A percentile compares a stretch with the other conserved stretches of the same genome.
phyloP scores from a whole-genome alignment of 2,329 filamentous ascomycete species.

The Pyrenophora graminea region DNA sequence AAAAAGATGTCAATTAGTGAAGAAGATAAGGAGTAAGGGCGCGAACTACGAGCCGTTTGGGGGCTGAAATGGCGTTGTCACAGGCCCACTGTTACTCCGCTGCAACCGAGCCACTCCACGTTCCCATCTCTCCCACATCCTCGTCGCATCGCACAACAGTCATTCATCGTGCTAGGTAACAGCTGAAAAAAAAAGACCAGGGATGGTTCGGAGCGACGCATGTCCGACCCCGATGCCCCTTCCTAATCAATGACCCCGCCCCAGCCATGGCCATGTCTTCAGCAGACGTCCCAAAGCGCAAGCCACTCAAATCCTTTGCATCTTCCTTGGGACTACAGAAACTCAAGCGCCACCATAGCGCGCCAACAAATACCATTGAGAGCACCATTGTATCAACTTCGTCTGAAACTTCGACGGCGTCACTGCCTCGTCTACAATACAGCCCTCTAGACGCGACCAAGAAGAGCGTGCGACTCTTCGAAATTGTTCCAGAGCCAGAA shows the following conservation, averaged over 20 bases:
- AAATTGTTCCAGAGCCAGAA: conserved; percentile 9
- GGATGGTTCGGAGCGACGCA: too few species aligned
- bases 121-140: neutral
- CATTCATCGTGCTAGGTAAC: too few species aligned
- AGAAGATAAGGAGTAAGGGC: neutral
- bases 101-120: neutral
- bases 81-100: neutral
- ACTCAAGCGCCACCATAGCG: conserved; percentile 1
- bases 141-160: neutral
- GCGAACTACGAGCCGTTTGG: neutral
- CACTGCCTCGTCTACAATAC: conserved; percentile 7
- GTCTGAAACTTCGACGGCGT: neutral
- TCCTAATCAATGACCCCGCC: too few species aligned
- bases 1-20: neutral
- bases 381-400: neutral
- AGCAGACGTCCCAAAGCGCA: neutral
- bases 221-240: too few species aligned
- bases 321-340: conserved; percentile 6
- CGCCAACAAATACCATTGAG: neutral
- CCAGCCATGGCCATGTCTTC: neutral
- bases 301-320: conserved; percentile 5
- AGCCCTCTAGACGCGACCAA: conserved; percentile 5
- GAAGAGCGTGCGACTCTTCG: conserved; percentile 14
- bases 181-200: too few species aligned
- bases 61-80: neutral